phyloP scores from a whole-genome alignment of 148 eudicot genomes.

The Rhododendron vialii region DNA sequence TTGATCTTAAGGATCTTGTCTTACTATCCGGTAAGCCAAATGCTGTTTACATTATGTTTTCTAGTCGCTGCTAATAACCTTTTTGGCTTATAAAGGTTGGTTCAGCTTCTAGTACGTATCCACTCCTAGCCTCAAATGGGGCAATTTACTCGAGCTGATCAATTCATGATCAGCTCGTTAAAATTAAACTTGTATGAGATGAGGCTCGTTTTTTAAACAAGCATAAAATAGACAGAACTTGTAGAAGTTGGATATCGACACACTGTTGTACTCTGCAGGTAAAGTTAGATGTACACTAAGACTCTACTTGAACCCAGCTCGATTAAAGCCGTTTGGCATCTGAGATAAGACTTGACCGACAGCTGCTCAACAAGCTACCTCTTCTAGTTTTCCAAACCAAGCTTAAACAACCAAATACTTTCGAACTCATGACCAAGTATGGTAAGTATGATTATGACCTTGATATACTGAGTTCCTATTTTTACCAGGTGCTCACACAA shows the following conservation, averaged over 20 bases:
- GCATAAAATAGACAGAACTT: background rate
- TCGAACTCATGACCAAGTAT: background rate
- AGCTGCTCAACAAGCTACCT: background rate
- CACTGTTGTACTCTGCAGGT: background rate
- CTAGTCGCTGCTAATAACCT: background rate
- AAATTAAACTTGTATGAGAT: background rate
- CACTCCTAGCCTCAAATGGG: background rate
- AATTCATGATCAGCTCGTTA: background rate
- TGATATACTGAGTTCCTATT: background rate
- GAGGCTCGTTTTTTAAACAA: background rate
- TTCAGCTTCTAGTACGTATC: background rate
- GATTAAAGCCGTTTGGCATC: background rate
- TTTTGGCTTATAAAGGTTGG: background rate
- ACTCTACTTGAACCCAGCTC: background rate
- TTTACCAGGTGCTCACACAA: conserved; percentile 40
- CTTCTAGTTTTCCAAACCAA: background rate
- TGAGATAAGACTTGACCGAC: background rate
- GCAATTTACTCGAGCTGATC: background rate
- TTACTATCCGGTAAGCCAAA: conserved; percentile 33
- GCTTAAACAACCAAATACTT: background rate
- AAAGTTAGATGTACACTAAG: background rate
- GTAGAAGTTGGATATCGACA: background rate
- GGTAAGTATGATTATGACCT: background rate
- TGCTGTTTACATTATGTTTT: background rate
- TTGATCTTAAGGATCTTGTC: conserved; percentile 36